Evolutionary conservation across 2,329 filamentous ascomycete species (phyloP).

Genomic region (Pseudogymnoascus sp.): DNA sequence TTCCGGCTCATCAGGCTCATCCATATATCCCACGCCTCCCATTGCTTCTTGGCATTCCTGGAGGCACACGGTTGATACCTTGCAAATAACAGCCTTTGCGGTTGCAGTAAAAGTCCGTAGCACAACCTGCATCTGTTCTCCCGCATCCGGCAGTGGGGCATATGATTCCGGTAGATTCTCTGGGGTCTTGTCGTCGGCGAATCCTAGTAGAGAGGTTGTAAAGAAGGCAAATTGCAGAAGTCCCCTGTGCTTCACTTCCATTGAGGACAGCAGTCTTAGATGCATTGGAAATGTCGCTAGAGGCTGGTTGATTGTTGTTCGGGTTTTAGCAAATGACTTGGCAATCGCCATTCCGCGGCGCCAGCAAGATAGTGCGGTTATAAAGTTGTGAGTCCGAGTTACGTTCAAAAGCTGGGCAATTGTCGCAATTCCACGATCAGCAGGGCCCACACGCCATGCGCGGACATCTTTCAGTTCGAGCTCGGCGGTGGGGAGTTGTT

Average conservation of each 20-base stretch:
- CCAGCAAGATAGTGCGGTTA: slow-evolving; percentile 32
- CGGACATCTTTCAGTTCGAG: slow-evolving; percentile 12
- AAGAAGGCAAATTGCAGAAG: slow-evolving; percentile 33
- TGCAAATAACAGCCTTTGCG: slow-evolving; percentile 31
- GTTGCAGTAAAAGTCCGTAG: slow-evolving; percentile 18
- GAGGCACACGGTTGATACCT: slow-evolving; percentile 26
- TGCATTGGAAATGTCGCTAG: slow-evolving; percentile 36
- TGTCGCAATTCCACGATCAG: slow-evolving; percentile 11
- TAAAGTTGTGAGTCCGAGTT: slow-evolving; percentile 35
- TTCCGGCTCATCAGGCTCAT: slow-evolving; percentile 24
- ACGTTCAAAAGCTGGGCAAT: slow-evolving; percentile 13
- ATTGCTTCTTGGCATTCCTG: slow-evolving; percentile 34
- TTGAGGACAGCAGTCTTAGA: slow-evolving; percentile 31
- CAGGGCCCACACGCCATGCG: slow-evolving; percentile 9
- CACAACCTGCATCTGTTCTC: slow-evolving; percentile 23
- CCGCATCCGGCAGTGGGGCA: slow-evolving; percentile 29
- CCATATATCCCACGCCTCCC: slow-evolving; percentile 34
- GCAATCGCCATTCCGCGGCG: slow-evolving; percentile 34
- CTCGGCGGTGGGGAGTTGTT: slow-evolving; percentile 14
- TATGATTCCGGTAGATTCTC: slow-evolving; percentile 26
- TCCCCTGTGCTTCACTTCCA: slow-evolving; percentile 33
- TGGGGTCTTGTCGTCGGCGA: slow-evolving; percentile 29
- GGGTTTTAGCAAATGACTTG: slow-evolving; percentile 34
- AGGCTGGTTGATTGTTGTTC: slow-evolving; percentile 31
- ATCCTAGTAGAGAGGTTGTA: slow-evolving; percentile 30